Evolutionary conservation across 108 stramenopile species (phyloP).

Genomic region (Fragilariopsis cylindrus): DNA sequence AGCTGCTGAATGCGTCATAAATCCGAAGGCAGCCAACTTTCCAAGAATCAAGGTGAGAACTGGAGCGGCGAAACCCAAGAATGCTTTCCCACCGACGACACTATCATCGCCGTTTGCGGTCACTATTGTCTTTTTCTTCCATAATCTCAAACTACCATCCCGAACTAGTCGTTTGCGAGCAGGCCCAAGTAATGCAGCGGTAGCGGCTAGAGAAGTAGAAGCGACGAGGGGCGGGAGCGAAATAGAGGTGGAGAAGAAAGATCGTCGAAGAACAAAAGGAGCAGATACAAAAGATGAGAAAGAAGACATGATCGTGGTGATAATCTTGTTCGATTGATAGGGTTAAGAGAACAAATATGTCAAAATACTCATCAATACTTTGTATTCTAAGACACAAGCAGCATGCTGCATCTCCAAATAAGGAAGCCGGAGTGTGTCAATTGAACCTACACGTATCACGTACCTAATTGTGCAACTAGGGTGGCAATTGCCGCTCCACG

Average conservation of each 20-base stretch:
- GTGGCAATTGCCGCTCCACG: conserved; percentile 86
- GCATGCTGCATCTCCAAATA: too few species aligned
- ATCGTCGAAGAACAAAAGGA: too few species aligned
- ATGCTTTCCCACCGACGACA: conserved; percentile 48
- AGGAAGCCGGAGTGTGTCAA: too few species aligned
- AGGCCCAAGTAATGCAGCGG: conserved; percentile 63
- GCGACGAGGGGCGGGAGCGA: neutral
- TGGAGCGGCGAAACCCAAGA: conserved; percentile 81
- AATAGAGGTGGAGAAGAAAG: neutral
- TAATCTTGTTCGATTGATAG: too few species aligned
- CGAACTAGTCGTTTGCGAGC: conserved; percentile 59
- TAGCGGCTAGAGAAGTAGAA: conserved; percentile 48
- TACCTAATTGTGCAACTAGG: conserved; percentile 47
- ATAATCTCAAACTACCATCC: conserved; percentile 34
- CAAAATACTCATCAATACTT: too few species aligned
- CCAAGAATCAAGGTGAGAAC: conserved; percentile 84
- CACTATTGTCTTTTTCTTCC: conserved; percentile 14
- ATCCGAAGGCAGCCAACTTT: conserved; percentile 86
- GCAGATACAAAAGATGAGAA: too few species aligned
- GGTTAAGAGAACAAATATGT: too few species aligned
- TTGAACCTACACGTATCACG: too few species aligned
- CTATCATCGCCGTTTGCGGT: conserved; percentile 33
- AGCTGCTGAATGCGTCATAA: conserved; percentile 86
- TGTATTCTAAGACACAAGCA: too few species aligned
- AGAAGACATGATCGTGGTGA: too few species aligned